Evolutionary conservation across 768 basidiomycete species (phyloP), one percentile per base, ranked within the genome.

Genomic region (Suillus subalutaceus): DNA sequence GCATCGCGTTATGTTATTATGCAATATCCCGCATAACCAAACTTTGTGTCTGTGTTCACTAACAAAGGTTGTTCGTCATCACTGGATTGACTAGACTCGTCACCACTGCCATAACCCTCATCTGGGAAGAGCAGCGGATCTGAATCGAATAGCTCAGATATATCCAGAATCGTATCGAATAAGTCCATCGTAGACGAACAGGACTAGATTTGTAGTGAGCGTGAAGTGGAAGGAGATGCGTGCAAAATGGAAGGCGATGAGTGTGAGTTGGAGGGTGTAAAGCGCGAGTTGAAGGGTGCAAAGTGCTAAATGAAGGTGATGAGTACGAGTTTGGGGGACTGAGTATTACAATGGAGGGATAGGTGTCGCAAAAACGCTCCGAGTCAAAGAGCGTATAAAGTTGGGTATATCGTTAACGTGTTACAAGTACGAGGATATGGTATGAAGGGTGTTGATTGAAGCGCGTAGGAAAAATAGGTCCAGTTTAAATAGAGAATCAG

Each of bases 11-110:
- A 66, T 35, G 52, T 23, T 46, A 66, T 53, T 6, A 63, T 7
- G 43, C 65, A 66, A 48, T 38, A 66, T 12, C 61, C 65, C 32
- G 23, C 16, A 40, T 66, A 66, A 50, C 26, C 63, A 65, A 44
- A 69, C 63, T 65, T 70, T 62, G 13, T 20, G 67, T 32, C 69
- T 72, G 15, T 70, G 63, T 55, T 60, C 43, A 66, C 68, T 12
- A 66, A 44, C 6, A 62, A 60, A 23, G 10, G 18, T 52, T 3
- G 37, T 18, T 53, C 57, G 10, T 20, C 20, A 46, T 46, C 44
- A 12, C 44, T 46, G 44, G 44, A 46, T 20, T 18, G 44, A 44
- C 44, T n/a, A 2, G 20, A n/a, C n/a, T 48, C 65, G 6, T 66
- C 65, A n/a, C 56, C 9, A 16, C 13, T 38, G 37, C 57, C 13